Percentiles rank a stretch among this genome's conserved stretches.
Conservation (phyloP, 1,139 yeast species). For the Scheffersomyces insectosa region DNA sequence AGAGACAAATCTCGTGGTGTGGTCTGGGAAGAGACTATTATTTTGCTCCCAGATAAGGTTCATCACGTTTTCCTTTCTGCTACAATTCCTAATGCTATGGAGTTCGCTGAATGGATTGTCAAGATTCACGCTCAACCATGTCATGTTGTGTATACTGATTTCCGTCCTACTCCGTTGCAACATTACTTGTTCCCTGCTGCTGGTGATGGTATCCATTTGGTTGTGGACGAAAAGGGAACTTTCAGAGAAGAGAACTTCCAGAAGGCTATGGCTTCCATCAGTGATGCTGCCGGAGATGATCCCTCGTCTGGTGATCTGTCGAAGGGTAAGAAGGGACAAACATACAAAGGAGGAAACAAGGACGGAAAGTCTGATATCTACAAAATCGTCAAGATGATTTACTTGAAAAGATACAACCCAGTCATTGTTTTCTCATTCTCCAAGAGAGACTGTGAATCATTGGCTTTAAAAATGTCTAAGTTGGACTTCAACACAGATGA, state of each 20-base stretch:
- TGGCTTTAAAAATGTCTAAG: constrained; percentile 93
- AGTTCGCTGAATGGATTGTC: constrained; percentile 98
- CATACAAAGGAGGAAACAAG: constrained; percentile 87
- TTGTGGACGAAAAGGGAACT: constrained; percentile 94
- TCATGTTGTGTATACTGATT: constrained; percentile 97
- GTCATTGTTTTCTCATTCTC: constrained; percentile 97
- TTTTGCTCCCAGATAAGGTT: constrained; percentile 92
- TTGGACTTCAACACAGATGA: constrained; percentile 90
- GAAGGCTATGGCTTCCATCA: constrained; percentile 94
- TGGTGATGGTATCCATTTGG: constrained; percentile 96
- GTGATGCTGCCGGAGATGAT: constrained; percentile 82
- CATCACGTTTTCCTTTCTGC: constrained; percentile 88
- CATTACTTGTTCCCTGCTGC: constrained; percentile 96
- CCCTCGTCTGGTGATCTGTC: constrained; percentile 58
- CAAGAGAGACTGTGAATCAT: constrained; percentile 92
- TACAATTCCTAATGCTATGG: constrained; percentile 97
- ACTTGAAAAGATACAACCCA: constrained; percentile 93
- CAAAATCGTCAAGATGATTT: constrained; percentile 96
- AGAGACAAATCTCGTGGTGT: constrained; percentile 97
- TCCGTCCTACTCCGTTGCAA: constrained; percentile 97
- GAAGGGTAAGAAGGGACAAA: constrained; percentile 76
- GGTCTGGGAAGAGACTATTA: constrained; percentile 99
- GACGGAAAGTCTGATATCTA: constrained; percentile 90
- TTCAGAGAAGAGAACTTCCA: constrained; percentile 98
- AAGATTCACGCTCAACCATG: constrained; percentile 94